phyloP scores from a whole-genome alignment of 768 basidiomycete genomes.

The Leccinum variicolor region DNA sequence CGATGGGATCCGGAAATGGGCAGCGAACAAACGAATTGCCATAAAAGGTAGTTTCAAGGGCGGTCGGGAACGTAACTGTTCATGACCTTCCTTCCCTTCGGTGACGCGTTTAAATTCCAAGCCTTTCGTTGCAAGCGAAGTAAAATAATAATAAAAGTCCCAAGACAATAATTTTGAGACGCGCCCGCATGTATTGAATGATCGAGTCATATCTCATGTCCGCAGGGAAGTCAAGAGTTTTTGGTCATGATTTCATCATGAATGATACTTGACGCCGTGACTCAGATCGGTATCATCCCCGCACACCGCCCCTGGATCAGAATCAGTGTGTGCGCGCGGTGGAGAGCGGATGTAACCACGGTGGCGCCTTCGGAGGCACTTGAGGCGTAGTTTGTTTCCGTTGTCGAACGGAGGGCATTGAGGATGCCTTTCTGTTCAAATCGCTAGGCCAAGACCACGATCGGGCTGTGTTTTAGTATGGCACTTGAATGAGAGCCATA shows the following conservation, averaged over 20 bases:
- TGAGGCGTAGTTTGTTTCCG: background rate
- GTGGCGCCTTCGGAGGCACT: conserved; percentile 20
- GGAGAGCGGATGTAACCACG: conserved; percentile 18
- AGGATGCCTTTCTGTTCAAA: conserved; percentile 2
- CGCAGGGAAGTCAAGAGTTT: conserved; percentile 13
- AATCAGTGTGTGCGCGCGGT: conserved; percentile 1
- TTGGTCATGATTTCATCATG: conserved; percentile 3
- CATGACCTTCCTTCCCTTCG: conserved; percentile 20
- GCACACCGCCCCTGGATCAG: conserved; percentile 12
- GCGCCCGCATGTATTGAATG: conserved; percentile 1
- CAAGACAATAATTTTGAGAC: conserved; percentile 19
- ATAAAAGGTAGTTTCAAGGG: conserved; percentile 36
- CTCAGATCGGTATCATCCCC: conserved; percentile 13
- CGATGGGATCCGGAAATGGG: conserved; percentile 31
- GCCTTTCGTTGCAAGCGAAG: conserved; percentile 24
- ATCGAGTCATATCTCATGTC: conserved; percentile 19
- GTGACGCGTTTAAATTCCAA: conserved; percentile 31
- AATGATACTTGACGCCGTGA: conserved; percentile 3
- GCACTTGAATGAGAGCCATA: conserved; percentile 14
- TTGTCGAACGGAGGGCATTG: conserved; percentile 9
- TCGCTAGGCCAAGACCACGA: conserved; percentile 14
- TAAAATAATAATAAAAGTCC: conserved; percentile 1
- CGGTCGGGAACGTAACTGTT: conserved; percentile 32
- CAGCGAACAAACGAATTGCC: conserved; percentile 36
- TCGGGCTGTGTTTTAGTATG: conserved; percentile 5